Evolutionary conservation across 2,329 filamentous ascomycete species (phyloP), one percentile per base, ranked within the genome.

Genomic region (Sporothrix mexicana): DNA sequence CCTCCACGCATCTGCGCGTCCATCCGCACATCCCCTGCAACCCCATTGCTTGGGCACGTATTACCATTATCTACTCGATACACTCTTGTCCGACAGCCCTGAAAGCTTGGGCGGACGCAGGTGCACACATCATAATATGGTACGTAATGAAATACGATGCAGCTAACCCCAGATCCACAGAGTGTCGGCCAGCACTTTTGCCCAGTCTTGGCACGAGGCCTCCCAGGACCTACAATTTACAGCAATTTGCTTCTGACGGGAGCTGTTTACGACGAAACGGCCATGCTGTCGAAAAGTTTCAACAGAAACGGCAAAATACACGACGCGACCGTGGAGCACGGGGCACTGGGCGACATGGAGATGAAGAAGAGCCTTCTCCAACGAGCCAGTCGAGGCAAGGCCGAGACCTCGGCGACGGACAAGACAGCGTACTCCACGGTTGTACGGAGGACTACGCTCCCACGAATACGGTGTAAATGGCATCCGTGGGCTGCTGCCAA

Each of bases 171-270:
- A 70, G 67, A 41, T 64, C 57, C 69, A 71, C 66, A 36, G 72
- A 57, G 55, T n/a, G 71, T 57, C 57, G 45, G 57, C 57, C 57
- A 70, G 49, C 45, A 53, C 47, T 69, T 8, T 45, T 51, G 25
- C 61, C 68, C 61, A 64, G 55, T 36, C 72, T 73, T 73, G 72
- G 72, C 72, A 73, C 62, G 72, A 73, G 72, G 72, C 72, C 72
- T 73, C 72, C 72, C 9, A 57, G 71, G 57, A 23, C n/a, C 45
- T 69, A 51, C 53, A 69, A 47, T 51, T n/a, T 67, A 30, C 47
- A 66, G 61, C 41, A 66, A 47, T 66, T 20, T 66, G 41, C 41
- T 47, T 45, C 20, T 43, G 36, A 25, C n/a, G 41, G 5, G n/a
- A 13, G 25, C 41, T 47, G 2, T 47, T 15, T 20, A 9, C 64